Evolutionary conservation across 495 filamentous ascomycete genomes (phyloP).

Genomic region (Penicillium mononematosum): DNA sequence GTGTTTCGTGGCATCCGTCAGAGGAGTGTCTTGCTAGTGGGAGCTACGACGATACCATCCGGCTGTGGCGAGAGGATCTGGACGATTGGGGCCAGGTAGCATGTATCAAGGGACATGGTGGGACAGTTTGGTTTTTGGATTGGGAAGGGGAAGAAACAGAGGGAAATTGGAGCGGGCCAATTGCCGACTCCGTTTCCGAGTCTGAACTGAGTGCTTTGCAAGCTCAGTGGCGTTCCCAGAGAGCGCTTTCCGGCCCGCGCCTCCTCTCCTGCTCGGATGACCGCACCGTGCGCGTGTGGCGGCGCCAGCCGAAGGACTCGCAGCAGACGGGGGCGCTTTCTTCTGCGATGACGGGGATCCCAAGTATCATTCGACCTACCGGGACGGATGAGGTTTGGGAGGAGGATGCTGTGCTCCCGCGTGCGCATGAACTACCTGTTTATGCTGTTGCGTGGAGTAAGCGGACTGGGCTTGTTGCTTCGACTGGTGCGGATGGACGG

Average conservation of each 20-base stretch:
- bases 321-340: constrained; percentile 23
- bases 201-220: constrained; percentile 12
- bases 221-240: constrained; percentile 41
- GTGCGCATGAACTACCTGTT: constrained; percentile 71
- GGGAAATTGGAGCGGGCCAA: neutral
- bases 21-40: constrained; percentile 78
- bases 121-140: constrained; percentile 84
- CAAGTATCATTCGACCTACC: constrained; percentile 76
- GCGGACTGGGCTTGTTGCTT: constrained; percentile 70
- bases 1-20: constrained; percentile 82
- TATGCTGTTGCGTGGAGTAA: constrained; percentile 82
- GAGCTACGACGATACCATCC: constrained; percentile 89
- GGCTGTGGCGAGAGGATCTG: constrained; percentile 84
- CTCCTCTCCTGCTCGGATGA: constrained; percentile 81
- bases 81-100: constrained; percentile 93
- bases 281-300: constrained; percentile 73
- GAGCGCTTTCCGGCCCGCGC: constrained; percentile 57
- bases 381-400: constrained; percentile 77
- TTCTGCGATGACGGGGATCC: constrained; percentile 48
- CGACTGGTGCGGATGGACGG: constrained; percentile 79
- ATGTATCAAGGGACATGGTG: constrained; percentile 69
- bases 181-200: constrained; percentile 2
- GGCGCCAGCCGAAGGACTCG: constrained; percentile 53
- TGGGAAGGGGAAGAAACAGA: constrained; percentile 69
- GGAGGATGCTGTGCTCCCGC: constrained; percentile 67